Percentiles rank a stretch among this genome's conserved stretches.
Conservation (phyloP, 169 alveolate species). For the Nephromyces sp. region DNA sequence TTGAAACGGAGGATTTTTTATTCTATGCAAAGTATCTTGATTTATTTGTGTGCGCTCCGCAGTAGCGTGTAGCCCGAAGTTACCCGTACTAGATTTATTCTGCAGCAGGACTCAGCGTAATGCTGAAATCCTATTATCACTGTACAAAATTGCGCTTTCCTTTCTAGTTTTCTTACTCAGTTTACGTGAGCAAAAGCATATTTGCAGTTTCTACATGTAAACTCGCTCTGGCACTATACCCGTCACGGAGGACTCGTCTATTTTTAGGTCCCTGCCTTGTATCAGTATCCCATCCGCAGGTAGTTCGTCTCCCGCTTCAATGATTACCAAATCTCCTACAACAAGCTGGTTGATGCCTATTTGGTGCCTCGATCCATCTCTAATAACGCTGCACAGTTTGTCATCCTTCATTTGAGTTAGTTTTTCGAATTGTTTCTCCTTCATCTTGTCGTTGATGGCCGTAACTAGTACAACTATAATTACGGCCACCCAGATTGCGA, state of each 20-base stretch:
- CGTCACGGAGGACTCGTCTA: slow-evolving; percentile 70
- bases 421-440: slow-evolving; percentile 67
- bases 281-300: slow-evolving; percentile 58
- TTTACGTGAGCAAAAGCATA: too few relatives aligned
- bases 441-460: slow-evolving; percentile 62
- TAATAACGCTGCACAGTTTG: slow-evolving; percentile 32
- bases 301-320: slow-evolving; percentile 59
- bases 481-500: slow-evolving; percentile 76
- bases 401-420: slow-evolving; percentile 43
- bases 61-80: too few relatives aligned
- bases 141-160: too few relatives aligned
- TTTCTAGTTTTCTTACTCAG: too few relatives aligned
- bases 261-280: slow-evolving; percentile 52
- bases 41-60: too few relatives aligned
- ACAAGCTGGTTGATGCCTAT: slow-evolving; percentile 45
- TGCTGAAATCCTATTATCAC: too few relatives aligned
- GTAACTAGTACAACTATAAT: slow-evolving; percentile 67
- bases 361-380: slow-evolving; percentile 41
- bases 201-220: too few relatives aligned
- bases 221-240: too few relatives aligned
- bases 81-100: too few relatives aligned
- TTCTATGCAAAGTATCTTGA: too few relatives aligned
- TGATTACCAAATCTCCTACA: slow-evolving; percentile 72
- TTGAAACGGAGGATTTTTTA: too few relatives aligned
- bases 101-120: too few relatives aligned